Conservation (phyloP, 2,329 filamentous ascomycete species). For the Apiospora kogelbergensis region DNA sequence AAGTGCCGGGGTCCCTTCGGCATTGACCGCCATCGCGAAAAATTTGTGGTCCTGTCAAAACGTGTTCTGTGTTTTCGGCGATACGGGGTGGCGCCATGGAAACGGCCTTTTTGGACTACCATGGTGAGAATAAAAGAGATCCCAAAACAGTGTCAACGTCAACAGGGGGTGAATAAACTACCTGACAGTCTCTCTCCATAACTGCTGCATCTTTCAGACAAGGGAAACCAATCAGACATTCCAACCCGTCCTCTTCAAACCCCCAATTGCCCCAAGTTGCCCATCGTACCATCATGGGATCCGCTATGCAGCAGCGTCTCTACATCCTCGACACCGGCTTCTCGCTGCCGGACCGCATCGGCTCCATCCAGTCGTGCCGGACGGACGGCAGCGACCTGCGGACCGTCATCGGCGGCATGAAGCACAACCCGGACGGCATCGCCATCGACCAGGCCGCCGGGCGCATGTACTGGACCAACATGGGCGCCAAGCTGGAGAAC, state of each 20-base stretch:
- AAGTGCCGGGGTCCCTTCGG: not conserved
- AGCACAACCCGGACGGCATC: conserved; percentile 25
- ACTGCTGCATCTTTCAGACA: not conserved
- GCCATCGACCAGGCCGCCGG: conserved; percentile 23
- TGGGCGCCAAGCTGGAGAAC: conserved; percentile 31
- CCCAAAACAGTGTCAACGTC: not conserved
- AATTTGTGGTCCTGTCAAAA: not conserved
- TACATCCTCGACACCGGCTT: conserved; percentile 15
- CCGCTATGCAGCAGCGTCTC: conserved; percentile 12
- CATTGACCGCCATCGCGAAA: conserved; percentile 6
- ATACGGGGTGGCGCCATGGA: not conserved
- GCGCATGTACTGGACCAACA: conserved; percentile 39
- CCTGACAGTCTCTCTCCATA: not conserved
- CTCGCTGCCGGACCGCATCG: conserved; percentile 11
- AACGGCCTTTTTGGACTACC: not conserved
- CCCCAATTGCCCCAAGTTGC: not conserved
- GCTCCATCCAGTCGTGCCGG: conserved; percentile 13
- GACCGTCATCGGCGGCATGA: conserved; percentile 17
- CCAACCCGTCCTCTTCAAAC: not conserved
- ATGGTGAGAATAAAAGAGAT: not conserved
- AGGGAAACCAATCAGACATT: not conserved
- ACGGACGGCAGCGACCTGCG: conserved; percentile 14
- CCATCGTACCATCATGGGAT: conserved; percentile 11
- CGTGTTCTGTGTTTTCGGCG: not conserved
- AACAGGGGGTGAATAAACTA: not conserved